Evolutionary conservation across 2,329 filamentous ascomycete genomes (phyloP).

Genomic region (Neonectria faginata): DNA sequence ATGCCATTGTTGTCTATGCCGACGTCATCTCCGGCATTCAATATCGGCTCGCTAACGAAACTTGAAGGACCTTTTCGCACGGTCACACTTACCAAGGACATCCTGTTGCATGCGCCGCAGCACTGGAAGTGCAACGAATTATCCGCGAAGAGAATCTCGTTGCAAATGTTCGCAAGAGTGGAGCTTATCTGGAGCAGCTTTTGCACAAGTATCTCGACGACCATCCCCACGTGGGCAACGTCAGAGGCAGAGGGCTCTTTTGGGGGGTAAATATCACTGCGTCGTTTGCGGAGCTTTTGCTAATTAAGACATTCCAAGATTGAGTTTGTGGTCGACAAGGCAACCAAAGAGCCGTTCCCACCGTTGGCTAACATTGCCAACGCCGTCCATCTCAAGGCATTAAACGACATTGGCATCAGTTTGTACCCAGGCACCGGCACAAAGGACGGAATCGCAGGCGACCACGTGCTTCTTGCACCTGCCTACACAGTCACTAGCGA

Average conservation of each 20-base stretch:
- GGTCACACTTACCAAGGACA: conserved; percentile 41
- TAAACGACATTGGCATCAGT: conserved; percentile 58
- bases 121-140: conserved; percentile 45
- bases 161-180: conserved; percentile 32
- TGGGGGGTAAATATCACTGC: conserved; percentile 41
- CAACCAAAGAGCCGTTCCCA: conserved; percentile 45
- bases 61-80: conserved; percentile 22
- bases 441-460: conserved; percentile 38
- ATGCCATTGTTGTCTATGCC: background rate
- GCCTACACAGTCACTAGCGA: conserved; percentile 58
- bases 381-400: conserved; percentile 51
- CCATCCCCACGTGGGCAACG: conserved; percentile 46
- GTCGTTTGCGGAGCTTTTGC: background rate
- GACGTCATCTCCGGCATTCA: background rate
- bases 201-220: conserved; percentile 39
- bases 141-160: conserved; percentile 41
- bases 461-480: conserved; percentile 47
- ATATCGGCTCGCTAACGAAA: background rate
- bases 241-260: conserved; percentile 48
- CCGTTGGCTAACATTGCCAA: conserved; percentile 47
- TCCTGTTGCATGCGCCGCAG: conserved; percentile 44
- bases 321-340: conserved; percentile 46
- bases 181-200: conserved; percentile 28
- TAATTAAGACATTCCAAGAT: conserved; percentile 32
- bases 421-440: conserved; percentile 54